Percentiles rank a stretch among this genome's conserved stretches.
phyloP scores from a whole-genome alignment of 352 stramenopile species.

The Phytophthora sp. region DNA sequence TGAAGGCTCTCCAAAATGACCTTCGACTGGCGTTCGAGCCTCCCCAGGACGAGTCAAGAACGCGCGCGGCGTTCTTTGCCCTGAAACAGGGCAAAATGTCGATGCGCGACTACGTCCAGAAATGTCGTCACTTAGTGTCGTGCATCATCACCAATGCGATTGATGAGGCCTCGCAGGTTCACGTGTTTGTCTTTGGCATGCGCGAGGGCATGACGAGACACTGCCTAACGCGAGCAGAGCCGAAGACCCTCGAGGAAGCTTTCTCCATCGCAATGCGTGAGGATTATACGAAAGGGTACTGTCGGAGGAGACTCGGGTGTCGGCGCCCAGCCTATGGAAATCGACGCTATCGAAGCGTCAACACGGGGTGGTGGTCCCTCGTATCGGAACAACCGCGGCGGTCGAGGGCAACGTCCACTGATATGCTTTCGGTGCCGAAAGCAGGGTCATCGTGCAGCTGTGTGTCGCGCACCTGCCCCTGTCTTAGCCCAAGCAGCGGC shows the following conservation, averaged over 20 bases:
- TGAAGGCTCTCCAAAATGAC: neutral
- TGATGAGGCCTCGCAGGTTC: conserved; percentile 14
- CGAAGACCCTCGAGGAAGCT: neutral
- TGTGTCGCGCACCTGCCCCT: neutral
- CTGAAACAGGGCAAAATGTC: conserved; percentile 7
- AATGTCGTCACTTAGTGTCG: conserved; percentile 5
- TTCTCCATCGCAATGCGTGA: neutral
- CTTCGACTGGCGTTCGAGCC: conserved; percentile 10
- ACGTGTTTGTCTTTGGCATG: conserved; percentile 22
- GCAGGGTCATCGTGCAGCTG: neutral
- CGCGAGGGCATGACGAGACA: conserved; percentile 9
- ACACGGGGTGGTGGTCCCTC: neutral
- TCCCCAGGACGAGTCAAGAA: conserved; percentile 1
- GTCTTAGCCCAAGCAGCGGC: neutral
- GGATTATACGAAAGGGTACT: too few relatives aligned
- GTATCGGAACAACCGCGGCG: too few relatives aligned
- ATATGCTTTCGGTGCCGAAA: neutral
- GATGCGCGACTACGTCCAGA: too few relatives aligned
- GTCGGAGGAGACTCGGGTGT: neutral
- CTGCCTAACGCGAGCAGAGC: neutral
- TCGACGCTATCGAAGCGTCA: neutral
- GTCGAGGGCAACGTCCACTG: neutral
- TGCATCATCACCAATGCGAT: conserved; percentile 7
- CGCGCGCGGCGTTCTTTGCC: conserved; percentile 3
- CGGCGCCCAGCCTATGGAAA: neutral